Evolutionary conservation across 2,329 filamentous ascomycete species (phyloP), one percentile per base, ranked within the genome.

Genomic region (Neonectria punicea): DNA sequence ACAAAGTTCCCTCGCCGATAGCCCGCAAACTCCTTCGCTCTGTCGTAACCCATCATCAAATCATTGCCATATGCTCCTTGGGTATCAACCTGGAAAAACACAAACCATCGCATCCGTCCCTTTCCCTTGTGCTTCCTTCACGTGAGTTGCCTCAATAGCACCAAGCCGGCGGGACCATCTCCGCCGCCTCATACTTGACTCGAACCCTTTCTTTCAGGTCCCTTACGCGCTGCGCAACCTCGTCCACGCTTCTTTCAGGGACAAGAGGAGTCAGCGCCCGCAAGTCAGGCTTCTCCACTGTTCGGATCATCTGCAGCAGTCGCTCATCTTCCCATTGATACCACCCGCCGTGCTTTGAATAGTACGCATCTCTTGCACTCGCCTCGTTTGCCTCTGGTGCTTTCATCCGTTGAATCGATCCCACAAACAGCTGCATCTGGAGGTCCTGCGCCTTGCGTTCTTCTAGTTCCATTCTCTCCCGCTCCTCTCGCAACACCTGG

Each of bases 291-390:
- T 66, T 53, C 16, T 53, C 53, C 1, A 63, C 58, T 20, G 66
- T 70, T 18, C 73, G 70, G 22, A 77, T 72, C 59, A 65, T 47
- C 25, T 53, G 62, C 10, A 77, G 59, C 16, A 77, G 65, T n/a
- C 32, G 54, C 1, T 75, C 68, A 59, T 77, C 75, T 58, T 77
- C 75, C 61, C 63, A 63, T 43, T 66, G 56, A 30, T 66, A 36
- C 75, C 75, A 77, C 9, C 73, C 65, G 13, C 67, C 73, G 28
- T 76, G 53, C 46, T 63, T 65, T 25, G 68, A 53, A 25, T 65
- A 68, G 34, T 77, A 76, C 9, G 53, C 49, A 10, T 66, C 67
- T 3, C 32, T 46, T 8, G 49, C 3, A 36, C 28, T 10, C 36
- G 8, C 20, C 32, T 22, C 16, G 32, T 25, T 10, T 41, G 8